A percentile compares a stretch with the other conserved stretches of the same genome.
Evolutionary conservation across 1,139 yeast species (phyloP).

Genomic region (Suhomyces choctaworum): DNA sequence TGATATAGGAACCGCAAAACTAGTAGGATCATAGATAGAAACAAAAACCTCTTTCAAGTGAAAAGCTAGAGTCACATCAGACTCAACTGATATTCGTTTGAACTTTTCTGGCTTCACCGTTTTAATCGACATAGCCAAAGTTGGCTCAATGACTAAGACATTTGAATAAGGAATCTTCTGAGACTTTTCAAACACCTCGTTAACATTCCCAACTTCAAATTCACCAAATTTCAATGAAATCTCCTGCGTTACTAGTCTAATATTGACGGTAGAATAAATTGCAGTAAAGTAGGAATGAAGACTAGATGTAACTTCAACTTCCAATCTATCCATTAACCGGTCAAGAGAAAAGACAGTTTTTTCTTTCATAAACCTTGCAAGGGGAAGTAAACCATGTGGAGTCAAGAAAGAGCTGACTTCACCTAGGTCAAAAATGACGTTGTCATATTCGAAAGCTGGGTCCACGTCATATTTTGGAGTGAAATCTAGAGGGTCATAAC

Average conservation of each 20-base stretch:
- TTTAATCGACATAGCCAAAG: slow-evolving; percentile 32
- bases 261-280: slow-evolving; percentile 40
- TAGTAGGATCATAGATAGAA: slow-evolving; percentile 26
- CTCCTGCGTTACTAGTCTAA: slow-evolving; percentile 54
- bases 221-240: slow-evolving; percentile 50
- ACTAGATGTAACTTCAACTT: slow-evolving; percentile 54
- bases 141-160: slow-evolving; percentile 36
- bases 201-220: slow-evolving; percentile 18
- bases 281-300: slow-evolving; percentile 40
- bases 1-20: slow-evolving; percentile 25
- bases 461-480: slow-evolving; percentile 45
- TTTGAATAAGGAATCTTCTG: slow-evolving; percentile 26
- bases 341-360: slow-evolving; percentile 41
- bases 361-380: slow-evolving; percentile 34
- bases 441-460: slow-evolving; percentile 53
- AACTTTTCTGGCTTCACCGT: slow-evolving; percentile 10
- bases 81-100: slow-evolving; percentile 3
- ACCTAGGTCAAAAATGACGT: slow-evolving; percentile 54
- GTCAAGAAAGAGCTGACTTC: slow-evolving; percentile 38
- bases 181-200: slow-evolving; percentile 19
- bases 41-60: slow-evolving; percentile 33
- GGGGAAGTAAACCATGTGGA: slow-evolving; percentile 33
- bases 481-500: slow-evolving; percentile 45
- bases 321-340: slow-evolving; percentile 62
- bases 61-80: slow-evolving; percentile 27